phyloP scores from a whole-genome alignment of 345 rosid genomes.

The Hevea brasiliensis region DNA sequence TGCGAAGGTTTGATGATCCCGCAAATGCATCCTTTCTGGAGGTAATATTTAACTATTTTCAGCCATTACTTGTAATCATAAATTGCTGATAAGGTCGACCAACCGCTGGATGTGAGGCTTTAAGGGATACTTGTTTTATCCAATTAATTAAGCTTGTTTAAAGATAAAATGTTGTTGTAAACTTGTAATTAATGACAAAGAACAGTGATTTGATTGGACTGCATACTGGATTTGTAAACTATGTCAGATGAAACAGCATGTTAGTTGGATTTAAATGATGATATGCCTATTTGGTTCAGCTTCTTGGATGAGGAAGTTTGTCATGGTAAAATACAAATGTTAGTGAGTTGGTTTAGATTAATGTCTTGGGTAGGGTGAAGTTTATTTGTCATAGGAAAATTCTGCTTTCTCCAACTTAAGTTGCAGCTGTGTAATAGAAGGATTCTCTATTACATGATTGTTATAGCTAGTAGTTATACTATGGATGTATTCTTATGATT shows the following conservation, averaged over 20 bases:
- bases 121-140: not conserved
- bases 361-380: not conserved
- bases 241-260: not conserved
- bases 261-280: not conserved
- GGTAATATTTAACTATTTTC: conserved; percentile 40
- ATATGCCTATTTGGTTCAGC: not conserved
- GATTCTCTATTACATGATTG: not conserved
- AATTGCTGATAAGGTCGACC: not conserved
- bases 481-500: conserved; percentile 9
- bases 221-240: not conserved
- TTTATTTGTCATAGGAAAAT: not conserved
- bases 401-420: not conserved
- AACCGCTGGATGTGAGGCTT: not conserved
- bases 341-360: not conserved
- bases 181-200: not conserved
- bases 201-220: not conserved
- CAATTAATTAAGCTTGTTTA: not conserved
- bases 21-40: conserved; percentile 74
- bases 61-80: not conserved
- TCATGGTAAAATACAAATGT: not conserved
- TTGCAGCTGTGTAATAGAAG: not conserved
- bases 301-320: not conserved
- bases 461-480: not conserved
- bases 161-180: not conserved
- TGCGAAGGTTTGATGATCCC: conserved; percentile 76